Percentiles rank a stretch among this genome's conserved stretches.
Evolutionary conservation across 768 basidiomycete species (phyloP).

Genomic region (Floccularia luteovirens): DNA sequence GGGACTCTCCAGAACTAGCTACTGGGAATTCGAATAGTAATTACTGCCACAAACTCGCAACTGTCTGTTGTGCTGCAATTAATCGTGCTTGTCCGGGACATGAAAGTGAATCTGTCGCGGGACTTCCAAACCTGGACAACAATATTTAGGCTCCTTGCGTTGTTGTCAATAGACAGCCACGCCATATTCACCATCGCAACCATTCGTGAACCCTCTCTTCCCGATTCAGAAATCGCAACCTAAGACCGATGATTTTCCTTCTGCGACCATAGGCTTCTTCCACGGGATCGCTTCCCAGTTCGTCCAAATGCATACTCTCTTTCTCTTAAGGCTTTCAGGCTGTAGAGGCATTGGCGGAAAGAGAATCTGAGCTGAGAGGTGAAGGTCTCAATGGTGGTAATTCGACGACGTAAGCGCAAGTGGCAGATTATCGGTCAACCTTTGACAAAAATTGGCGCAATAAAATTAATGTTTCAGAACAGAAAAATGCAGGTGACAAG

Average conservation of each 20-base stretch:
- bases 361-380: conserved; percentile 40
- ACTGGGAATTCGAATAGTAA: conserved; percentile 46
- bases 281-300: conserved; percentile 61
- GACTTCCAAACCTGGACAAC: conserved; percentile 14
- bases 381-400: conserved; percentile 44
- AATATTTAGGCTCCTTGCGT: conserved; percentile 20
- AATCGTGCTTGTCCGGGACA: conserved; percentile 47
- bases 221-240: conserved; percentile 54
- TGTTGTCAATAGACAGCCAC: conserved; percentile 15
- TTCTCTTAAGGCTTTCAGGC: conserved; percentile 31
- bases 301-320: conserved; percentile 51
- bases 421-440: conserved; percentile 60
- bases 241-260: conserved; percentile 57
- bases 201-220: conserved; percentile 55
- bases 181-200: conserved; percentile 48
- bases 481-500: conserved; percentile 1
- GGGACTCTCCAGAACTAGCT: conserved; percentile 34
- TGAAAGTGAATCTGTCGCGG: conserved; percentile 14
- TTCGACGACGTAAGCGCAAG: conserved; percentile 49
- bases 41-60: conserved; percentile 46
- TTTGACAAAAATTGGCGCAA: conserved; percentile 62
- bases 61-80: conserved; percentile 37
- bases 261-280: conserved; percentile 69
- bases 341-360: conserved; percentile 34
- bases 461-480: not conserved